Evolutionary conservation across 495 filamentous ascomycete genomes (phyloP).

Genomic region (Penicillium daleae): DNA sequence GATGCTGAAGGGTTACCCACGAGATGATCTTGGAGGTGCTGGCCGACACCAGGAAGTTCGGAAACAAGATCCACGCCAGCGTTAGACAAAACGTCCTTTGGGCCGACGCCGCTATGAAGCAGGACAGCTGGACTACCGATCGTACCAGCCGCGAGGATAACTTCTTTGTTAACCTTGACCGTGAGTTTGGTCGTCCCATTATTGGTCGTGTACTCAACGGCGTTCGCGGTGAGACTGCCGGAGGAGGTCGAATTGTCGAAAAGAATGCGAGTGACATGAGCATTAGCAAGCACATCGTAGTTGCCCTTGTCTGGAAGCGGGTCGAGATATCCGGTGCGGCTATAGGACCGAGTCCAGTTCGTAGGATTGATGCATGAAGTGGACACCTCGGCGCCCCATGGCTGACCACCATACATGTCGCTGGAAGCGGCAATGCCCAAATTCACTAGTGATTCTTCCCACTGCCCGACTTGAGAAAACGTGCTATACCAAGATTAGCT

Average conservation of each 20-base stretch:
- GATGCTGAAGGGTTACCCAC: slow-evolving; percentile 24
- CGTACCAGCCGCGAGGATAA: slow-evolving; percentile 58
- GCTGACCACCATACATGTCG: slow-evolving; percentile 39
- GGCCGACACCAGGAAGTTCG: slow-evolving; percentile 55
- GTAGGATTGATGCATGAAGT: slow-evolving; percentile 39
- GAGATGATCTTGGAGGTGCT: slow-evolving; percentile 54
- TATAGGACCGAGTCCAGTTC: slow-evolving; percentile 42
- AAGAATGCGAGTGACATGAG: slow-evolving; percentile 48
- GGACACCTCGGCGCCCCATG: slow-evolving; percentile 36
- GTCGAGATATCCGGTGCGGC: slow-evolving; percentile 44
- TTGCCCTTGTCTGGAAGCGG: slow-evolving; percentile 41
- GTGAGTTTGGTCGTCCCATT: slow-evolving; percentile 31
- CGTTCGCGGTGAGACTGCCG: slow-evolving; percentile 31
- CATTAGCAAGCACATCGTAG: slow-evolving; percentile 49
- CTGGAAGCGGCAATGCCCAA: slow-evolving; percentile 32
- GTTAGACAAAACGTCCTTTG: slow-evolving; percentile 37
- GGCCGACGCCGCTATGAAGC: slow-evolving; percentile 51
- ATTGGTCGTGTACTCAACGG: slow-evolving; percentile 38
- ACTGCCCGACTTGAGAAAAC: slow-evolving; percentile 38
- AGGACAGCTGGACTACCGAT: slow-evolving; percentile 62
- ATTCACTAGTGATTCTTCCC: slow-evolving; percentile 26
- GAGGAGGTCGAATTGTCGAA: slow-evolving; percentile 35
- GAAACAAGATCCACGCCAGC: slow-evolving; percentile 44
- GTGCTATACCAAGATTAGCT: slow-evolving; percentile 26
- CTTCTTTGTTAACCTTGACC: slow-evolving; percentile 51